Percentiles rank a stretch among this genome's conserved stretches.
Conservation (phyloP, 148 eudicot species). For the Rhododendron vialii region DNA sequence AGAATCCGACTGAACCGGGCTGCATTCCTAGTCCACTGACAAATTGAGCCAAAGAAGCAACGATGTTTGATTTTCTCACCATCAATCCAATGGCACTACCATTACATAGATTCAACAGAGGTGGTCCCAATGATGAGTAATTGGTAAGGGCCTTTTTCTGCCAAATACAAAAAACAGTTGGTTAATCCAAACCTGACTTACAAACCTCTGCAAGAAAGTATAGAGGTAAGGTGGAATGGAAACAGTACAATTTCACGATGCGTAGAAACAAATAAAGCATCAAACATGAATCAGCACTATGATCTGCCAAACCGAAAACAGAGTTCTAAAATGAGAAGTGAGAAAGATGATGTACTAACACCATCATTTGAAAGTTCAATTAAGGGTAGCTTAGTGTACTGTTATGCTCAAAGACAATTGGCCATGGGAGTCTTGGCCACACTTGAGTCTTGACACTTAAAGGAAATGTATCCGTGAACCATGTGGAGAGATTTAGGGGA, state of each 20-base stretch:
- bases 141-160: slow-evolving; percentile 56
- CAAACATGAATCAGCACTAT: background rate
- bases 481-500: background rate
- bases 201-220: background rate
- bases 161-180: slow-evolving; percentile 6
- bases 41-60: slow-evolving; percentile 74
- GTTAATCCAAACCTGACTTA: background rate
- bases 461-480: background rate
- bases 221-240: background rate
- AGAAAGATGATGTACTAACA: background rate
- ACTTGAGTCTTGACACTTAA: background rate
- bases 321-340: background rate
- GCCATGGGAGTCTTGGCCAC: background rate
- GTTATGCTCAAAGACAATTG: background rate
- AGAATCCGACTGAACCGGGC: slow-evolving; percentile 29
- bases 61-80: slow-evolving; percentile 43
- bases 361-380: background rate
- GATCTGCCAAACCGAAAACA: slow-evolving; percentile 9
- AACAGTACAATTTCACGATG: background rate
- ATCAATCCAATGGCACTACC: slow-evolving; percentile 69
- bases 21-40: slow-evolving; percentile 34
- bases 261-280: background rate
- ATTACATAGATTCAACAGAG: slow-evolving; percentile 48
- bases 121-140: slow-evolving; percentile 71
- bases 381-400: background rate